Evolutionary conservation across 1,284 basidiomycete genomes (phyloP).

Genomic region (Trichosporon sp.): DNA sequence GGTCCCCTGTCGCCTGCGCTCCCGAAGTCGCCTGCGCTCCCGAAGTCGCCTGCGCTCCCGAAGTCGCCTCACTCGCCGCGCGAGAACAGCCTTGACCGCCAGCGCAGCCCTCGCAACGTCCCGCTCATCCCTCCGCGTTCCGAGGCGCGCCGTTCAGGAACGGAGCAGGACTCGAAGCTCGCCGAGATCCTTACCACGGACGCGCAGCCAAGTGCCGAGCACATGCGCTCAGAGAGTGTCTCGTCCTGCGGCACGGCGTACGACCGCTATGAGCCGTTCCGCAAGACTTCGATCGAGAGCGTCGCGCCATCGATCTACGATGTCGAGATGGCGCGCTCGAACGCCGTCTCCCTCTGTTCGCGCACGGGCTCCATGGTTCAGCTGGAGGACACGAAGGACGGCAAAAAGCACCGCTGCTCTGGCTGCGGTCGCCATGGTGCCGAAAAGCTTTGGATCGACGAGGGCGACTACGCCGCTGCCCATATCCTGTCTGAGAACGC

Average conservation of each 20-base stretch:
- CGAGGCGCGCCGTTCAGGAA: background rate
- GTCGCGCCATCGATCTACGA: constrained; percentile 11
- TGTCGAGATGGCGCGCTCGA: constrained; percentile 21
- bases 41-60: background rate
- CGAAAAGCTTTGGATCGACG: constrained; percentile 62
- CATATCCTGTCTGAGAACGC: constrained; percentile 70
- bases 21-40: background rate
- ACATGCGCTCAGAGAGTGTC: constrained; percentile 1
- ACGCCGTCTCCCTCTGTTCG: constrained; percentile 22
- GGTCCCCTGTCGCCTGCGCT: background rate
- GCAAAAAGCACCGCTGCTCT: constrained; percentile 20
- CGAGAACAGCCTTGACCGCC: constrained; percentile 1
- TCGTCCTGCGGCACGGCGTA: background rate
- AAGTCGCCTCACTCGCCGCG: background rate
- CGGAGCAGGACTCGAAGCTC: constrained; percentile 5
- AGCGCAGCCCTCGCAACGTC: constrained; percentile 1
- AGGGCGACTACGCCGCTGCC: constrained; percentile 69
- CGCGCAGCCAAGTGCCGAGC: background rate
- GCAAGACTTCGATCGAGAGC: background rate
- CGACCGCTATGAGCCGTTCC: constrained; percentile 26
- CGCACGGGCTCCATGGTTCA: constrained; percentile 31
- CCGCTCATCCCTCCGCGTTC: background rate
- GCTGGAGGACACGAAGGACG: constrained; percentile 29
- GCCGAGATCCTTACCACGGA: constrained; percentile 13
- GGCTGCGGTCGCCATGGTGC: constrained; percentile 20